Base-by-base conservation (phyloP, 2,329 filamentous ascomycete genomes). In the Sporothrix humicola region DNA sequence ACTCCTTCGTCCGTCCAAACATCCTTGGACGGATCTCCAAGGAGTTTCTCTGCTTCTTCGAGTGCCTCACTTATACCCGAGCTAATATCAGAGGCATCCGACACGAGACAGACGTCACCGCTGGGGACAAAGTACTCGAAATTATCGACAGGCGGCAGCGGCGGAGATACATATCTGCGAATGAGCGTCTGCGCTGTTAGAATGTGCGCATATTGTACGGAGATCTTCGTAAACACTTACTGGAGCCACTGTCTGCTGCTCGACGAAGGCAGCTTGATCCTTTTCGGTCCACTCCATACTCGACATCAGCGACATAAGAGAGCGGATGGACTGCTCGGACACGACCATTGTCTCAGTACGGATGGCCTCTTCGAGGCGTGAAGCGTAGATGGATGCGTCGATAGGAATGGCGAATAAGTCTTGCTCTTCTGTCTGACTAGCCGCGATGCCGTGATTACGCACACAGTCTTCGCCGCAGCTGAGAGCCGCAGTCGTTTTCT, bases 51-150 rank as follows among this genome's bases (percentile, higher is more conserved):
- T 6, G 72, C 71, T 13, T 76, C 72, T 23, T 44, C 37, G 2
- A 73, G 48, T 0, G 74, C 76, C 9, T 76, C 72, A 6, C 76
- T 74, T 0, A 74, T 15, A 1, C 59, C 15, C 0, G 75, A 77
- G 52, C 74, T 75, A 1, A 75, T 54, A 3, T 76, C 74, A 8
- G 77, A 77, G 9, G 59, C 71, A 1, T 75, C 74, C 2, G 73
- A 74, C 2, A 77, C 61, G 5, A 68, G 15, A 10, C 73, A 77
- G 0, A 20, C 74, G 2, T 75, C 73, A 4, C 71, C 72, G 1
- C 73, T 71, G 2, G 74, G 72, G 0, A 75, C 17, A 26, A 72
- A 73, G n/a, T 70, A 44, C 0, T 72, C 72, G 1, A 54, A 13
- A 3, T 42, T 48, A 5, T 58, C 37, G 12, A 72, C 26, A 1